These are phyloP conservation scores for Epipyxis sp. DNA, from an alignment of 108 stramenopile genomes.

Conservation along the genomic window DNA sequence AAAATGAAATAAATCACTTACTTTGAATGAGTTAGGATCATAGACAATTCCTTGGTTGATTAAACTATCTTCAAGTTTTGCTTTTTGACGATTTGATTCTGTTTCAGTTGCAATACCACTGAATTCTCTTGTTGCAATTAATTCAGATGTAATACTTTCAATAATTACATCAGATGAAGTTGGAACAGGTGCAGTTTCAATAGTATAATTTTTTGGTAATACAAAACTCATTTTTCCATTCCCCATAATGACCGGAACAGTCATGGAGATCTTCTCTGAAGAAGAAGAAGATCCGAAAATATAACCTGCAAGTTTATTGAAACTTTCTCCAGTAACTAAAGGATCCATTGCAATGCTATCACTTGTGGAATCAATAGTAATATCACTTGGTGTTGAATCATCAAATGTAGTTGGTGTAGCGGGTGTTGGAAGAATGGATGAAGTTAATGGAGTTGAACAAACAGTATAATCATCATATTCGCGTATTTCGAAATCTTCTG, in stretches of 20 bases:
- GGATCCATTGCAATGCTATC: conserved; percentile 63
- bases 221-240: conserved; percentile 73
- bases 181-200: conserved; percentile 68
- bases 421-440: background rate
- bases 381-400: conserved; percentile 47
- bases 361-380: conserved; percentile 55
- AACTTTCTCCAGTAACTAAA: conserved; percentile 65
- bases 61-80: conserved; percentile 50
- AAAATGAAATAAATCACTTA: too few relatives aligned
- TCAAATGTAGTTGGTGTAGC: background rate
- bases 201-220: conserved; percentile 72
- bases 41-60: conserved; percentile 65
- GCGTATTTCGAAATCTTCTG: conserved; percentile 65
- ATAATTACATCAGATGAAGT: conserved; percentile 64
- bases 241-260: conserved; percentile 71
- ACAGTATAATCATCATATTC: conserved; percentile 71
- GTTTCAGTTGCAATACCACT: conserved; percentile 75
- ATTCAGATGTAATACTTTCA: conserved; percentile 46
- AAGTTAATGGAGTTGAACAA: conserved; percentile 46
- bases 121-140: conserved; percentile 75
- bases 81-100: conserved; percentile 59
- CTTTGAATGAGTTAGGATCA: conserved; percentile 59
- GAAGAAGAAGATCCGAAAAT: too few relatives aligned
- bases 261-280: conserved; percentile 98
- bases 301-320: conserved; percentile 85